Evolutionary conservation across 257 asterid species (phyloP).

Genomic region (Capsicum chinense): DNA sequence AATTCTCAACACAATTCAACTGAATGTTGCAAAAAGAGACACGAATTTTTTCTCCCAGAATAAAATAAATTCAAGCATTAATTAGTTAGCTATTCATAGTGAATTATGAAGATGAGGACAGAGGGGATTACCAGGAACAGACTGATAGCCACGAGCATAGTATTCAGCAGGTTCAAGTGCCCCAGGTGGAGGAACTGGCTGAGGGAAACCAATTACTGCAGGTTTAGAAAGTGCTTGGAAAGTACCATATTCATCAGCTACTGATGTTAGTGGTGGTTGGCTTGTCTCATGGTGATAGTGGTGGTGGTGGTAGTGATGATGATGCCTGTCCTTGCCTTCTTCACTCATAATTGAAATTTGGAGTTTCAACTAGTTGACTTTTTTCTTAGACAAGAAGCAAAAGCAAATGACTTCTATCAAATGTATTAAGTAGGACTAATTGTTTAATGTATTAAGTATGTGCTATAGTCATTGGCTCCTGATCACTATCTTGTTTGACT

Average conservation of each 20-base stretch:
- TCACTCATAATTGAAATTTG: conserved; percentile 50
- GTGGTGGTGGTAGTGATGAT: conserved; percentile 27
- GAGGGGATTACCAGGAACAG: conserved; percentile 65
- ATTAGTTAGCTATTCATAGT: not conserved
- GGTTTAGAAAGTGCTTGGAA: conserved; percentile 75
- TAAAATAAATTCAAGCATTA: not conserved
- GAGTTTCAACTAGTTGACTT: not conserved
- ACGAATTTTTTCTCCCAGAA: not conserved
- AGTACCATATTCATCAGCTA: conserved; percentile 74
- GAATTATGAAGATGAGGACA: not conserved
- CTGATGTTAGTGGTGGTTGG: conserved; percentile 39
- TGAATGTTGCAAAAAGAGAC: too few relatives aligned
- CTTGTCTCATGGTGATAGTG: not conserved
- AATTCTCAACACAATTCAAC: too few relatives aligned
- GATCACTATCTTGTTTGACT: not conserved
- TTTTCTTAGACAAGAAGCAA: not conserved
- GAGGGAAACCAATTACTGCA: conserved; percentile 74
- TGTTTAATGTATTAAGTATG: not conserved
- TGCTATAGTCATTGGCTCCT: not conserved
- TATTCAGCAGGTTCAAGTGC: conserved; percentile 56
- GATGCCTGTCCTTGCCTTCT: conserved; percentile 35
- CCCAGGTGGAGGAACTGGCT: conserved; percentile 87
- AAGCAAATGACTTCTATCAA: not conserved
- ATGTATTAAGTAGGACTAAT: not conserved
- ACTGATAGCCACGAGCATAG: conserved; percentile 79